These are phyloP conservation scores for Aspergillus tamarii DNA, from an alignment of 2,329 filamentous ascomycete species.

Conservation along the genomic window DNA sequence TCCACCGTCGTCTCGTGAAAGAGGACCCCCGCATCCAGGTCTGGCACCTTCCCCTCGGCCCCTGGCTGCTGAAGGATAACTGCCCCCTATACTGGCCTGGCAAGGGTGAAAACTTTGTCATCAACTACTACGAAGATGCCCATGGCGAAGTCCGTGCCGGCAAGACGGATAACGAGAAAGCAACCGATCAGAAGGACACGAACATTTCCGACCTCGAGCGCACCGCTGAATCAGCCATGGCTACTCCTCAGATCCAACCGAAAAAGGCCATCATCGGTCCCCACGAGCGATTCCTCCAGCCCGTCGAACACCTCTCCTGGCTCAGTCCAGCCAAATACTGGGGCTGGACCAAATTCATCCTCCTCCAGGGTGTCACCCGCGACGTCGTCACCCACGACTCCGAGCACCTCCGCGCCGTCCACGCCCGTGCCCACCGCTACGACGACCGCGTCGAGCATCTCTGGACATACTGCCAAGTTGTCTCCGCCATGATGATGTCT, in stretches of 20 bases:
- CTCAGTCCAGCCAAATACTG: slow-evolving; percentile 29
- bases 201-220: slow-evolving; percentile 16
- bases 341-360: slow-evolving; percentile 47
- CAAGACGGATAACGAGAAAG: slow-evolving; percentile 6
- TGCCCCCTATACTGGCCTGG: slow-evolving; percentile 46
- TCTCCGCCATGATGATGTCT: slow-evolving; percentile 47
- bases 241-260: slow-evolving; percentile 25
- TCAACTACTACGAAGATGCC: slow-evolving; percentile 45
- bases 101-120: slow-evolving; percentile 40
- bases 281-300: slow-evolving; percentile 30
- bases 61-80: slow-evolving; percentile 43
- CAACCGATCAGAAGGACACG: slow-evolving; percentile 13
- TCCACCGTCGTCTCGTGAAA: slow-evolving; percentile 31
- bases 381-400: slow-evolving; percentile 48
- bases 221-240: slow-evolving; percentile 19
- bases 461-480: slow-evolving; percentile 51
- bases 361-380: slow-evolving; percentile 50
- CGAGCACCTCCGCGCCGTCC: slow-evolving; percentile 41
- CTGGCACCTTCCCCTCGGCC: slow-evolving; percentile 44
- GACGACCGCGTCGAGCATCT: slow-evolving; percentile 54
- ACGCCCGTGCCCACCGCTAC: slow-evolving; percentile 48
- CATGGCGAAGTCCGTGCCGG: slow-evolving; percentile 30
- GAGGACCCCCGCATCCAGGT: slow-evolving; percentile 26
- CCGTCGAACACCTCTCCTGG: slow-evolving; percentile 21
- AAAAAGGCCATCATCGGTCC: slow-evolving; percentile 24